Evolutionary conservation across 164 flowering plant species (phyloP), one percentile per base, ranked within the genome.

Genomic region (Magnolia changhungtana): DNA sequence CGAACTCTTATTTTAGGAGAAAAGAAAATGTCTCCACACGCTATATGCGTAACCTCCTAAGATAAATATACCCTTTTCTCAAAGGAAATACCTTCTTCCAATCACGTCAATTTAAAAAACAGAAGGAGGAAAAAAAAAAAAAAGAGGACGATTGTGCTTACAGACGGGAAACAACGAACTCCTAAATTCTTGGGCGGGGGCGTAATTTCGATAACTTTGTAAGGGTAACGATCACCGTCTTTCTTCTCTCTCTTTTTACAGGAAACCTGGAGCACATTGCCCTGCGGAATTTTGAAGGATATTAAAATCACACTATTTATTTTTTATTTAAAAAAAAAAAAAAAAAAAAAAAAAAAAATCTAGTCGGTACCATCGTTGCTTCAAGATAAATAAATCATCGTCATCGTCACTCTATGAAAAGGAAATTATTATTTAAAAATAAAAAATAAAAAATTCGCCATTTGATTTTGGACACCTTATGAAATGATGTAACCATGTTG

Each of bases 181-280:
- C 97, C 97, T n/a, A 95, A 93, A 80, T 77, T 86, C 83, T 86
- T 91, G 51, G 97, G 94, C 8, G 95, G 97, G 71, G 98, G 97
- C 4, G 97, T 87, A 64, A 92, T 89, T 83, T 90, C 96, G 45
- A 91, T 85, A 74, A 91, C 98, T 83, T 95, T 92, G 78, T 89
- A 92, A 9, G 95, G 97, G 72, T 83, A 74, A 14, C 79, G 87
- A 18, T 89, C 89, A 72, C 86, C 72, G 2, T 73, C 77, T 69
- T 72, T 81, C 76, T 85, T 83, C 61, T 90, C 91, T 76, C 83
- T 92, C 87, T 82, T 91, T 59, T 87, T 85, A 84, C 94, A 91
- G 16, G 76, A 59, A 50, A 92, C 79, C 67, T 82, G 86, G 37
- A 85, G 74, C 52, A 75, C 77, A 51, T 9, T 0, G 27, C 63